Conservation (phyloP, 306 rosid genomes). For the Quercus mongolica region DNA sequence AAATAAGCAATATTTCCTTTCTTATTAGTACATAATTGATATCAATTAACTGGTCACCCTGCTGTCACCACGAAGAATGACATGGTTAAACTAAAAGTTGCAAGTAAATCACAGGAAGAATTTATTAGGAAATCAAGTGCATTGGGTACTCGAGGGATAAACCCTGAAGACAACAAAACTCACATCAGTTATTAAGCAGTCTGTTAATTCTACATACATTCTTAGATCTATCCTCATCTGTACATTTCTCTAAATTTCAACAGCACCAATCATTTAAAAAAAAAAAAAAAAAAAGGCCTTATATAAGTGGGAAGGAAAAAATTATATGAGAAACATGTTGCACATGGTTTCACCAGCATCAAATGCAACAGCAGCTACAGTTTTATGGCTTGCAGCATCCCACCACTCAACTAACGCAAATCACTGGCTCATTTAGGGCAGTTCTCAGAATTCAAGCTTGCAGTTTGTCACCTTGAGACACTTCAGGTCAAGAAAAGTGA, state of each 20-base stretch:
- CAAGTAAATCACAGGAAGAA: slow-evolving; percentile 19
- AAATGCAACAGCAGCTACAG: slow-evolving; percentile 12
- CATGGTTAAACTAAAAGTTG: not conserved
- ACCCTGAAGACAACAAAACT: slow-evolving; percentile 31
- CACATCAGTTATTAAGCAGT: slow-evolving; percentile 26
- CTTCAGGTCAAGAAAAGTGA: slow-evolving; percentile 17
- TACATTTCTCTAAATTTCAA: slow-evolving; percentile 48
- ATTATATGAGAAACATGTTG: slow-evolving; percentile 21
- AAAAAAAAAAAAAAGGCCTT: slow-evolving; percentile 11
- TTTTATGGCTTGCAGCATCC: slow-evolving; percentile 23
- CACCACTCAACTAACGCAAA: slow-evolving; percentile 22
- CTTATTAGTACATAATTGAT: too few species aligned
- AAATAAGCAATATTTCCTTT: too few species aligned
- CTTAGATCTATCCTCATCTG: slow-evolving; percentile 50
- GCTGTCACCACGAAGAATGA: not conserved
- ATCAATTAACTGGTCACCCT: too few species aligned
- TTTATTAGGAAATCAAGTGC: slow-evolving; percentile 30
- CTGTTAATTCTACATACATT: slow-evolving; percentile 41
- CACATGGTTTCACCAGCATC: slow-evolving; percentile 25
- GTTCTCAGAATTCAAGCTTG: slow-evolving; percentile 12
- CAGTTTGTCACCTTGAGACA: slow-evolving; percentile 21
- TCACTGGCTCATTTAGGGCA: not conserved
- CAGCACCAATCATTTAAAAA: slow-evolving; percentile 37
- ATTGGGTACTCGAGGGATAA: slow-evolving; percentile 29
- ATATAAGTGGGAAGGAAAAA: slow-evolving; percentile 13